These are phyloP conservation scores for Colletotrichum scovillei DNA, from an alignment of 2,329 filamentous ascomycete species.

Conservation along the genomic window DNA sequence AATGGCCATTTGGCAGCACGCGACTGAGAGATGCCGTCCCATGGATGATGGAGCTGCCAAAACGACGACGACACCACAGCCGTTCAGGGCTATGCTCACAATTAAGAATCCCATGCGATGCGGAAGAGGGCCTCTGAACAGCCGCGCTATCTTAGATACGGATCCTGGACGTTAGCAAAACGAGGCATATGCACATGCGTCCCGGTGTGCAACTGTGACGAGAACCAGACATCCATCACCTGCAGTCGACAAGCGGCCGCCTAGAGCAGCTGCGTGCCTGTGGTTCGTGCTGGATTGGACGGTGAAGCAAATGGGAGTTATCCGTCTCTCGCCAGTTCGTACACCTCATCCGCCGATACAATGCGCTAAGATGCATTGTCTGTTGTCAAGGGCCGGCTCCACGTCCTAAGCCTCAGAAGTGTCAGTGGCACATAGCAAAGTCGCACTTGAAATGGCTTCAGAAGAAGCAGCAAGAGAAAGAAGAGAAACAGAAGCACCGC, in stretches of 20 bases:
- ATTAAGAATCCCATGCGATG: neutral
- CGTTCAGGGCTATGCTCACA: conserved; percentile 7
- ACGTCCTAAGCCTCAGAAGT: neutral
- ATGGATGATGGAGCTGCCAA: conserved; percentile 6
- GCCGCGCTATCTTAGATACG: neutral
- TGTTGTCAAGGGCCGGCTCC: conserved; percentile 15
- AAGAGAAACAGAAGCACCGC: neutral
- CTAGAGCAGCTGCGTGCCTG: conserved; percentile 9
- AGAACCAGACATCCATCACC: conserved; percentile 11
- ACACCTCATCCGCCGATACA: conserved; percentile 16
- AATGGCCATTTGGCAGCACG: neutral
- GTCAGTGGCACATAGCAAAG: conserved; percentile 8
- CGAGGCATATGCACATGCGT: conserved; percentile 23
- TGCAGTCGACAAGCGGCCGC: conserved; percentile 26
- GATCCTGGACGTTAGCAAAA: conserved; percentile 9
- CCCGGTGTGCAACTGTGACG: conserved; percentile 24
- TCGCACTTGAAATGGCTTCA: conserved; percentile 4
- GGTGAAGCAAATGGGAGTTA: conserved; percentile 29
- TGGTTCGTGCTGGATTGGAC: conserved; percentile 27
- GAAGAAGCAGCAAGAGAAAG: neutral
- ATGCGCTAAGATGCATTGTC: conserved; percentile 14
- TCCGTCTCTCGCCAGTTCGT: conserved; percentile 26
- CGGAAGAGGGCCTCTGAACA: neutral
- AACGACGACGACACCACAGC: neutral
- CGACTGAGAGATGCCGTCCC: conserved; percentile 20